Percentiles rank a stretch among this genome's conserved stretches.
Evolutionary conservation across 176 grass and related monocot genomes (phyloP).

Genomic region (Oryza australiensis): DNA sequence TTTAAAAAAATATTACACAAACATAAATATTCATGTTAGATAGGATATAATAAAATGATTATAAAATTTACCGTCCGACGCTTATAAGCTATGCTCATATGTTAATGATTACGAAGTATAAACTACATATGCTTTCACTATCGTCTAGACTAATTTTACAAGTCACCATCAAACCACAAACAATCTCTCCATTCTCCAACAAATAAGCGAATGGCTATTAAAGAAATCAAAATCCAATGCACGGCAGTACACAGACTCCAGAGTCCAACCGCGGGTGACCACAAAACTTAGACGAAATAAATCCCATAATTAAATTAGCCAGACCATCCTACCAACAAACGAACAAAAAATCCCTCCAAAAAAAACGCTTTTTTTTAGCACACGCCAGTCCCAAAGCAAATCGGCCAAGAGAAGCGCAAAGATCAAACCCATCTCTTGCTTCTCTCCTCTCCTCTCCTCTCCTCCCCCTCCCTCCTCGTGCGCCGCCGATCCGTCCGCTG

Average conservation of each 20-base stretch:
- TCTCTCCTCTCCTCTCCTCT: too few species aligned
- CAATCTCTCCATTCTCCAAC: background rate
- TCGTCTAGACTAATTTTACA: background rate
- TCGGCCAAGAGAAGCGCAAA: background rate
- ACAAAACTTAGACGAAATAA: background rate
- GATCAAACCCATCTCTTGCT: background rate
- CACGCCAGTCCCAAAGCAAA: conserved; percentile 10
- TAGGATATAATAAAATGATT: too few species aligned
- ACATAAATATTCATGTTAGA: too few species aligned
- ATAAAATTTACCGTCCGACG: too few species aligned
- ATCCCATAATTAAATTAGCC: background rate
- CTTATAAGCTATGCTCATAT: background rate
- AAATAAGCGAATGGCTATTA: background rate
- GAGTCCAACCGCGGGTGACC: background rate
- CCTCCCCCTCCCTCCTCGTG: background rate
- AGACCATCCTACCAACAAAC: background rate
- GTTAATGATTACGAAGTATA: background rate
- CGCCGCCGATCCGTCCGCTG: background rate
- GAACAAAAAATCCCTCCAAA: background rate
- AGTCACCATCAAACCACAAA: background rate
- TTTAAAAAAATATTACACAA: too few species aligned
- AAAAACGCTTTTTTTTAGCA: background rate
- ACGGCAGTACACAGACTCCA: background rate
- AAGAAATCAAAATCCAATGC: background rate
- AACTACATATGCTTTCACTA: background rate